Evolutionary conservation across 1,284 basidiomycete species (phyloP).

Genomic region (Xerocomus amazonicus): DNA sequence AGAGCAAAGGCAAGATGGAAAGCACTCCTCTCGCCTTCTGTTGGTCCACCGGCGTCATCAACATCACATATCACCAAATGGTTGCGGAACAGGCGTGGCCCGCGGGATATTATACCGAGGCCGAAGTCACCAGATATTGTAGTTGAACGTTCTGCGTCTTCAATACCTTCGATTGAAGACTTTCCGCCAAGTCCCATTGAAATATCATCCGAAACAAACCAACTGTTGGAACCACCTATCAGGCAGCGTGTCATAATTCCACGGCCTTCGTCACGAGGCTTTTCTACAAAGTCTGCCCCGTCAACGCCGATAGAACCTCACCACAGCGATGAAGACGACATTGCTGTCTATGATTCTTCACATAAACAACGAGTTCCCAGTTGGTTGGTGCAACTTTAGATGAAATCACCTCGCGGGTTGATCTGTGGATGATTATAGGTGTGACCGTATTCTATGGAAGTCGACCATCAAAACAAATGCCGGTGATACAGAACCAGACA

Average conservation of each 20-base stretch:
- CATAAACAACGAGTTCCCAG: constrained; percentile 78
- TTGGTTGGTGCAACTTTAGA: constrained; percentile 46
- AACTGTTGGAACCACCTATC: constrained; percentile 23
- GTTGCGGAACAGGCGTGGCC: constrained; percentile 24
- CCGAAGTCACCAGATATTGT: constrained; percentile 27
- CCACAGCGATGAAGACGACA: constrained; percentile 40
- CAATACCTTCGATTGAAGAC: constrained; percentile 25
- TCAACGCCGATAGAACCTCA: constrained; percentile 37
- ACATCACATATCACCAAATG: constrained; percentile 33
- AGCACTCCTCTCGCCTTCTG: constrained; percentile 38
- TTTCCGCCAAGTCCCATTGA: constrained; percentile 25
- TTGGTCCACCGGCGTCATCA: constrained; percentile 34
- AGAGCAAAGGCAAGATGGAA: constrained; percentile 62
- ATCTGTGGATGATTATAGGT: constrained; percentile 43
- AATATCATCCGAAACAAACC: constrained; percentile 2
- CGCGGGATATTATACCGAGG: constrained; percentile 8
- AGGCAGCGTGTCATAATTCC: constrained; percentile 33
- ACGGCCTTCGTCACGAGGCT: constrained; percentile 38
- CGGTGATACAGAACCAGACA: constrained; percentile 38
- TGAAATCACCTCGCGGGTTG: neutral
- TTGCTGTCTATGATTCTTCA: constrained; percentile 74
- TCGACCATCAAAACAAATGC: constrained; percentile 54
- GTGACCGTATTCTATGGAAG: constrained; percentile 78
- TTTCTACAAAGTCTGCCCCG: constrained; percentile 36
- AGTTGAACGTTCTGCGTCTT: constrained; percentile 25